Percentiles rank a stretch among this genome's conserved stretches.
phyloP scores from a whole-genome alignment of 148 eudicot species.

The Euryodendron excelsum region DNA sequence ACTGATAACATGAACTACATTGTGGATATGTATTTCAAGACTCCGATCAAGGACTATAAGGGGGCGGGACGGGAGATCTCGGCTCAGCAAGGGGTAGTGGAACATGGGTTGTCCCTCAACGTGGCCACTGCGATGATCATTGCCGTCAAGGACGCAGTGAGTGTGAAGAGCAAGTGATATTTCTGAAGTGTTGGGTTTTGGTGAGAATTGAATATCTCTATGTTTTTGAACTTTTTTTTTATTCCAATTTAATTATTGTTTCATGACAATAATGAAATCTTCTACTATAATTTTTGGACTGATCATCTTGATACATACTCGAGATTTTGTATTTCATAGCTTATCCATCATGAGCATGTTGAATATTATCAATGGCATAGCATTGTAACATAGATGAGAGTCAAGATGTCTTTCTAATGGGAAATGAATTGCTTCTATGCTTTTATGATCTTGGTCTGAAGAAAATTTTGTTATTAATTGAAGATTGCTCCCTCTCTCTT shows the following conservation, averaged over 20 bases:
- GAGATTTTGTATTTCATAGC: background rate
- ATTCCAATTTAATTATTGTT: background rate
- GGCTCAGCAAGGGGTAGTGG: constrained; percentile 82
- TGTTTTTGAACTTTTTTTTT: background rate
- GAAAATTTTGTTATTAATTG: background rate
- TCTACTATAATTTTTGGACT: background rate
- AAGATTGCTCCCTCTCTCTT: background rate
- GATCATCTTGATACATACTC: background rate
- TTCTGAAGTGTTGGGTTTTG: background rate
- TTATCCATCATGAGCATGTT: background rate
- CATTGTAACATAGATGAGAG: background rate
- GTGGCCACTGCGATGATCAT: constrained; percentile 85
- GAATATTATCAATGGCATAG: background rate
- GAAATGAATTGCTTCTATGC: background rate
- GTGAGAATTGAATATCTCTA: constrained; percentile 8
- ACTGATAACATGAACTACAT: constrained; percentile 90
- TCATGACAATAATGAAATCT: background rate
- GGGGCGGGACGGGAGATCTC: constrained; percentile 81
- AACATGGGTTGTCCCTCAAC: constrained; percentile 84
- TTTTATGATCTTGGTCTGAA: too few relatives aligned
- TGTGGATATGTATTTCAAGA: constrained; percentile 88
- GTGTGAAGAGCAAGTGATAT: constrained; percentile 69
- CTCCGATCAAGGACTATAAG: constrained; percentile 67
- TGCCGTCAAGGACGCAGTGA: constrained; percentile 80
- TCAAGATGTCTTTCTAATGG: background rate